phyloP scores from a whole-genome alignment of 352 stramenopile species.

The Pythium chondricola region DNA sequence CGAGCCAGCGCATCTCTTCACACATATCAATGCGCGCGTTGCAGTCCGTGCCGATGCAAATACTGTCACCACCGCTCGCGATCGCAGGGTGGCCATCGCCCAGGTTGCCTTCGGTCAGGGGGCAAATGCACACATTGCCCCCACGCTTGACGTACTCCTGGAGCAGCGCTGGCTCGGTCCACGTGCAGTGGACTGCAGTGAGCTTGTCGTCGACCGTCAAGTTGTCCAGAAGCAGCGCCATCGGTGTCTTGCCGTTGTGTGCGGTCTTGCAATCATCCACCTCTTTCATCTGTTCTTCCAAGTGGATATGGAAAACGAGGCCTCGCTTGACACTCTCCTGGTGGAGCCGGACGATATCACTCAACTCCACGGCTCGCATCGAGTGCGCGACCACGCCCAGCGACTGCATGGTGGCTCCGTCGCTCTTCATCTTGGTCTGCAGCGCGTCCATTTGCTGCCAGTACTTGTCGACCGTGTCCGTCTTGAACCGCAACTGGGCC shows the following conservation, averaged over 20 bases:
- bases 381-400: conserved; percentile 72
- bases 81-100: conserved; percentile 67
- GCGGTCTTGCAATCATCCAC: conserved; percentile 68
- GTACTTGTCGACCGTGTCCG: conserved; percentile 53
- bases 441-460: conserved; percentile 66
- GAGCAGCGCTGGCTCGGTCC: conserved; percentile 50
- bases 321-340: conserved; percentile 53
- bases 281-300: conserved; percentile 40
- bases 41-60: conserved; percentile 72
- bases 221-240: conserved; percentile 59
- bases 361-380: conserved; percentile 58
- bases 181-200: conserved; percentile 73
- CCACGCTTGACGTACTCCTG: conserved; percentile 50
- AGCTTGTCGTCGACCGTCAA: conserved; percentile 67
- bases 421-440: conserved; percentile 19
- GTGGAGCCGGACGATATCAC: conserved; percentile 57
- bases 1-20: conserved; percentile 78
- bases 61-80: conserved; percentile 50
- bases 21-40: conserved; percentile 80
- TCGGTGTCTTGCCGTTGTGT: conserved; percentile 47
- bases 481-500: conserved; percentile 68
- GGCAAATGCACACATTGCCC: conserved; percentile 72
- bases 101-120: conserved; percentile 67
- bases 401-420: conserved; percentile 34
- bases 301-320: conserved; percentile 64